Percentiles rank a stretch among this genome's conserved stretches.
Conservation (phyloP, 805 yeast genomes). For the Brettanomyces custersianus region DNA sequence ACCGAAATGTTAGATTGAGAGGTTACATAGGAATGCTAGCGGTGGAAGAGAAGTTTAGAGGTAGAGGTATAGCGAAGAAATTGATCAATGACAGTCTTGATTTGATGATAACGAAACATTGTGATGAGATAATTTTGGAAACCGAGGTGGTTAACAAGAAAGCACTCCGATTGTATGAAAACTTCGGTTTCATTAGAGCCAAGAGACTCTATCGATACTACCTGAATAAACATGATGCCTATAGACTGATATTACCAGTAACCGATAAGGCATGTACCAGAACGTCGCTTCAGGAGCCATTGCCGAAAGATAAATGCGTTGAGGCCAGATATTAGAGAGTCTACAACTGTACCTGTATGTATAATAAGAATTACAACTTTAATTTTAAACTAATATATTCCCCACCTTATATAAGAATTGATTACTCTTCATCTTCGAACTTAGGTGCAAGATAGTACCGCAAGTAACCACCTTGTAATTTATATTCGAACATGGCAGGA, state of each 20-base stretch:
- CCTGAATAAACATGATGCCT: conserved; percentile 89
- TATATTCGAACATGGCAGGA: conserved; percentile 91
- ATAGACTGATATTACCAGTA: conserved; percentile 73
- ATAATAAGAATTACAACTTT: neutral
- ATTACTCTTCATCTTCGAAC: conserved; percentile 81
- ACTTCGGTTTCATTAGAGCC: conserved; percentile 28
- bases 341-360: neutral
- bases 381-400: neutral
- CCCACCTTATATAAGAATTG: neutral
- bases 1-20: conserved; percentile 61
- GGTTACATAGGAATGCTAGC: conserved; percentile 98
- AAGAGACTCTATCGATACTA: conserved; percentile 76
- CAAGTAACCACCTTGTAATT: conserved; percentile 83
- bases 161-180: conserved; percentile 28
- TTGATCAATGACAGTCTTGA: conserved; percentile 56
- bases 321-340: conserved; percentile 17
- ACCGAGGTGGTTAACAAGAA: conserved; percentile 71
- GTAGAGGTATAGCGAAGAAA: conserved; percentile 72
- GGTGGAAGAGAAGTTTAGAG: conserved; percentile 62
- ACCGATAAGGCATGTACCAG: conserved; percentile 49
- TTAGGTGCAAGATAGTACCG: conserved; percentile 97
- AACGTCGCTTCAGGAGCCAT: conserved; percentile 39
- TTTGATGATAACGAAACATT: conserved; percentile 50
- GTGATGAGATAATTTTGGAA: conserved; percentile 90
- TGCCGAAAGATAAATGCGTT: conserved; percentile 13